A percentile compares a stretch with the other conserved stretches of the same genome.
These are phyloP conservation scores for Diaporthe sp. DNA, from an alignment of 2,329 filamentous ascomycete species.

Conservation along the genomic window DNA sequence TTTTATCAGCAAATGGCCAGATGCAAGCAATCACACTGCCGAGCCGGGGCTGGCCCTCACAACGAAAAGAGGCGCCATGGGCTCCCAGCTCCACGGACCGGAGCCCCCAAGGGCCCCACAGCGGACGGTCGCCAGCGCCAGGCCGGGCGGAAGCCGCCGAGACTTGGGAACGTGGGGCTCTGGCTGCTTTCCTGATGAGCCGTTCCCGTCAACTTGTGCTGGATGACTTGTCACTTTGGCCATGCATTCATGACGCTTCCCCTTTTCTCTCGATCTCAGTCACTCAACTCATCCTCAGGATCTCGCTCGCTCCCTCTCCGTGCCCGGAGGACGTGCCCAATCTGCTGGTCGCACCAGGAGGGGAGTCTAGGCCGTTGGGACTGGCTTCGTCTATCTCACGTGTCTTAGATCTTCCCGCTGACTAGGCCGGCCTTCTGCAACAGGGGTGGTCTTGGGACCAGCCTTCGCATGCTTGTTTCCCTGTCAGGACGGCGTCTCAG, in stretches of 20 bases:
- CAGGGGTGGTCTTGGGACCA: constrained; percentile 26
- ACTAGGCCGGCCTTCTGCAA: constrained; percentile 24
- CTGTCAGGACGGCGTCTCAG: constrained; percentile 22
- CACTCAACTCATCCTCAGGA: not conserved
- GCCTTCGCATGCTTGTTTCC: constrained; percentile 29
- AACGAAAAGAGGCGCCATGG: not conserved
- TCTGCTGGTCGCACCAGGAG: constrained; percentile 11
- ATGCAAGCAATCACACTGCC: constrained; percentile 26
- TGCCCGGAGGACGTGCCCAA: not conserved
- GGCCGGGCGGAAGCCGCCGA: constrained; percentile 37
- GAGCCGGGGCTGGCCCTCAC: constrained; percentile 23
- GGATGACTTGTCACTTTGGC: constrained; percentile 24
- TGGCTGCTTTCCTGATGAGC: not conserved
- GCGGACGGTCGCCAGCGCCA: constrained; percentile 37
- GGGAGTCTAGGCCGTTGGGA: constrained; percentile 21
- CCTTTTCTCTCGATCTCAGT: not conserved
- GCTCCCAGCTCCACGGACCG: constrained; percentile 17
- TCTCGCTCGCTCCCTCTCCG: not conserved
- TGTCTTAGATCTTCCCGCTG: constrained; percentile 34
- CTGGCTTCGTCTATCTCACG: constrained; percentile 18
- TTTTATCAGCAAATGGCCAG: constrained; percentile 15
- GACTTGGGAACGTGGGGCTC: constrained; percentile 21
- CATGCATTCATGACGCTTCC: not conserved
- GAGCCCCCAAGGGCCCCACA: constrained; percentile 29
- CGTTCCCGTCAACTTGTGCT: constrained; percentile 7